phyloP scores from a whole-genome alignment of 148 eudicot genomes.

The Pouteria glomerata region DNA sequence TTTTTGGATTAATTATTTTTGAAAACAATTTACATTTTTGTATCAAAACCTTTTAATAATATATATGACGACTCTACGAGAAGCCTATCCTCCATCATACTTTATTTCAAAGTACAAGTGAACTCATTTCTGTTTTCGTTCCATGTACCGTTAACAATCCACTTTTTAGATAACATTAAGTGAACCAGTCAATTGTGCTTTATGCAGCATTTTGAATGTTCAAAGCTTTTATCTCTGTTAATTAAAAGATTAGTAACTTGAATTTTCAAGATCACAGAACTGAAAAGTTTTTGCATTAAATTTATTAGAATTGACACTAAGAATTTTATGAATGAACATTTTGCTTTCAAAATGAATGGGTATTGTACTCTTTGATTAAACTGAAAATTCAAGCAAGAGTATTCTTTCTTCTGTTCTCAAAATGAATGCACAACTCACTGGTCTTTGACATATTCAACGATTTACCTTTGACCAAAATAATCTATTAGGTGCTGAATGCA shows the following conservation, averaged over 20 bases:
- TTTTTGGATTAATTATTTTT: too few species aligned
- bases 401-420: background rate
- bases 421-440: background rate
- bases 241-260: background rate
- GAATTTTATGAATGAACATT: background rate
- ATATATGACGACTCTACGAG: too few species aligned
- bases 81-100: too few species aligned
- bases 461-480: background rate
- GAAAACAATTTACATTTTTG: too few species aligned
- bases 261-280: background rate
- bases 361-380: background rate
- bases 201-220: background rate
- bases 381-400: background rate
- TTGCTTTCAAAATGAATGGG: background rate
- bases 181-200: background rate
- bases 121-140: too few species aligned
- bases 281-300: background rate
- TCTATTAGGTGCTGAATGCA: conserved; percentile 71
- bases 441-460: too few species aligned
- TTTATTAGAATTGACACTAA: background rate
- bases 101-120: too few species aligned
- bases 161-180: too few species aligned
- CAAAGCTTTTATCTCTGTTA: background rate
- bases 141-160: too few species aligned
- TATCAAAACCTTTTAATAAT: too few species aligned